Base-by-base conservation (phyloP, 805 yeast species). In the Limtongozyma cylindracea region DNA sequence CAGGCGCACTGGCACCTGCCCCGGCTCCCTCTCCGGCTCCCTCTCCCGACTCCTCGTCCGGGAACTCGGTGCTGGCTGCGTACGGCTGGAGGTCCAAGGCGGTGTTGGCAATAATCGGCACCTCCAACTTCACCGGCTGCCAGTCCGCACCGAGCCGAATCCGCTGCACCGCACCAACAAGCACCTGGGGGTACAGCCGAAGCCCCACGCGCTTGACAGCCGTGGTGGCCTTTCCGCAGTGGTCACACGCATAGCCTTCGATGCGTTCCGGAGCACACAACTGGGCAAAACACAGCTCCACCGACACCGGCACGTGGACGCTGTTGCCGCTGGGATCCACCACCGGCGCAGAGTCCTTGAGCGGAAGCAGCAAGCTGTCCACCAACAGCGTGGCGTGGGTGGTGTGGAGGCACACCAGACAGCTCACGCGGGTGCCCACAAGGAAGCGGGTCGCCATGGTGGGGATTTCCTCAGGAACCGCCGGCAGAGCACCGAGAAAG, bases 141-240 rank as follows among this genome's bases (percentile, higher is more conserved):
- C 95, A 88, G 35, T 78, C 77, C 20, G 68, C 73, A n/a, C n/a
- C n/a, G 17, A 91, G 45, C 29, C 70, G 66, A 25, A 84, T 77
- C 35, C 96, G 56, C 28, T 77, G 70, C 3, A 78, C 74, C 28
- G 68, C 69, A 1, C 77, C 49, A 4, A 76, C 59, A 14, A 88
- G 47, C 8, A 59, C 55, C n/a, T 63, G 47, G 0, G 98, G 98
- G 30, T 49, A 68, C 0, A 76, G 50, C 27, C 49, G 52, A 31
- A 80, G 59, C 3, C 59, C 57, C 13, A 49, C 43, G 3, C 47
- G 35, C 24, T 59, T 59, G 11, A 34, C 14, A 0, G 48, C 43
- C 1, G 36, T 31, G 2, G 31, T 28, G 6, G 41, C 14, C 11
- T 38, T 28, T 3, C 49, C 38, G 37, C 88, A 74, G 3, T 39